Evolutionary conservation across 2,329 filamentous ascomycete genomes (phyloP).

Genomic region (Monilinia vaccinii-corymbosi): DNA sequence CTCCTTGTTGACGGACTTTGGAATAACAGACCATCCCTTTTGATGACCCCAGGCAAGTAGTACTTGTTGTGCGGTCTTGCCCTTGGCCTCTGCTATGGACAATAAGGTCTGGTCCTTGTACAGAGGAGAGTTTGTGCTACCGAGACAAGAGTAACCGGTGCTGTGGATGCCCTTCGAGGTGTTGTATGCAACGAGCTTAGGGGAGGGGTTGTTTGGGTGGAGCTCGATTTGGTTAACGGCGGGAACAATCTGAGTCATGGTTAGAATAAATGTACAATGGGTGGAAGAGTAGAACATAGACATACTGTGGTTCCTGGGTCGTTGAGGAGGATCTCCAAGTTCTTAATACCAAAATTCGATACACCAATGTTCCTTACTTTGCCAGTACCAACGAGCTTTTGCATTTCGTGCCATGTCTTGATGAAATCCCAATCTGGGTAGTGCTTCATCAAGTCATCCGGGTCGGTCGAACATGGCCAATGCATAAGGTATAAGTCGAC

Average conservation of each 20-base stretch:
- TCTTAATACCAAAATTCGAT: slow-evolving; percentile 75
- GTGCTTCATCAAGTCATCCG: slow-evolving; percentile 50
- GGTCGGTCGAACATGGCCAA: slow-evolving; percentile 59
- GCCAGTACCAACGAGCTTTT: slow-evolving; percentile 58
- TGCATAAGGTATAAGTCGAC: slow-evolving; percentile 66
- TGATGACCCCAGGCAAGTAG: slow-evolving; percentile 73
- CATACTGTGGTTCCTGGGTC: slow-evolving; percentile 52
- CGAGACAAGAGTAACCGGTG: slow-evolving; percentile 67
- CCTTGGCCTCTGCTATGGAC: slow-evolving; percentile 54
- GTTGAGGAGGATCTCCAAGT: slow-evolving; percentile 68
- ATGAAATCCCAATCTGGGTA: slow-evolving; percentile 72
- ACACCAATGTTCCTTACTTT: slow-evolving; percentile 77
- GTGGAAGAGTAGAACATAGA: background rate
- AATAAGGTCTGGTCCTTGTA: slow-evolving; percentile 57
- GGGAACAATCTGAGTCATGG: slow-evolving; percentile 37
- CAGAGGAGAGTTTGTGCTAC: slow-evolving; percentile 60
- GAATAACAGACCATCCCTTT: slow-evolving; percentile 75
- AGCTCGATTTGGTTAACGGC: slow-evolving; percentile 79
- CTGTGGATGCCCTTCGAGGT: slow-evolving; percentile 64
- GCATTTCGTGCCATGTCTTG: slow-evolving; percentile 67
- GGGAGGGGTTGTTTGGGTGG: slow-evolving; percentile 73
- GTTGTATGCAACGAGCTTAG: slow-evolving; percentile 67
- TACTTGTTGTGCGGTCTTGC: slow-evolving; percentile 65
- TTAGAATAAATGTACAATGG: background rate
- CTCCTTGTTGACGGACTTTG: slow-evolving; percentile 67